phyloP scores from a whole-genome alignment of 257 asterid species.

The Eustoma russellianum region DNA sequence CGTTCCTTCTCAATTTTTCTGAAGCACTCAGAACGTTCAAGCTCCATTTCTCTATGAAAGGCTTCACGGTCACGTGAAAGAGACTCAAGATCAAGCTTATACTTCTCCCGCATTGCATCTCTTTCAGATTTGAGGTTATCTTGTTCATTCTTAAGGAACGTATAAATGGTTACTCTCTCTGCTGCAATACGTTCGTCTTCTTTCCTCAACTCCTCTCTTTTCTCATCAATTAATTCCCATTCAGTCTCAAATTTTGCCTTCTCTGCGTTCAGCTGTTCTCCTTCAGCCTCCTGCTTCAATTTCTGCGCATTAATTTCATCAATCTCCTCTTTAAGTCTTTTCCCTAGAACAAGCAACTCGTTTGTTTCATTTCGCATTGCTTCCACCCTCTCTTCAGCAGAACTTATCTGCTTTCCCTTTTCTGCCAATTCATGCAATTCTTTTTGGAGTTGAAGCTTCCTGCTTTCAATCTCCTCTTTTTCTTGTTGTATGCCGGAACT shows the following conservation, averaged over 20 bases:
- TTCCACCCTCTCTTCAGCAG: conserved; percentile 56
- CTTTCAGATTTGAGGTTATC: conserved; percentile 66
- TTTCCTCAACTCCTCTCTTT: conserved; percentile 62
- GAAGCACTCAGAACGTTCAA: conserved; percentile 69
- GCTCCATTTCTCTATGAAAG: conserved; percentile 58
- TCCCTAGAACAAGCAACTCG: conserved; percentile 57
- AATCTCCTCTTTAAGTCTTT: conserved; percentile 83
- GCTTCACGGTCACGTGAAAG: conserved; percentile 74
- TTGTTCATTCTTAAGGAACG: conserved; percentile 65
- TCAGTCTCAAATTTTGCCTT: conserved; percentile 85
- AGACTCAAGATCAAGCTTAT: conserved; percentile 59
- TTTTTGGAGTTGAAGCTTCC: conserved; percentile 52
- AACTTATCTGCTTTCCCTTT: conserved; percentile 36
- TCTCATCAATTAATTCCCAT: conserved; percentile 89
- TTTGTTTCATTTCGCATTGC: conserved; percentile 72
- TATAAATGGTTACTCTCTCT: conserved; percentile 57
- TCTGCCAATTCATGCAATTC: conserved; percentile 53
- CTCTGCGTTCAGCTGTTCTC: conserved; percentile 62
- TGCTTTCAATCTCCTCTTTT: conserved; percentile 35
- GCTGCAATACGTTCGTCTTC: conserved; percentile 69
- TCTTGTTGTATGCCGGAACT: conserved; percentile 39
- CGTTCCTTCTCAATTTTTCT: conserved; percentile 76
- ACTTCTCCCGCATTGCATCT: conserved; percentile 51
- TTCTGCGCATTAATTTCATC: conserved; percentile 69
- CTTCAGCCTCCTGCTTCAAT: conserved; percentile 66